Base-by-base conservation (phyloP, 192 early-diverging fungal genomes). In the Ambispora gerdemannii region DNA sequence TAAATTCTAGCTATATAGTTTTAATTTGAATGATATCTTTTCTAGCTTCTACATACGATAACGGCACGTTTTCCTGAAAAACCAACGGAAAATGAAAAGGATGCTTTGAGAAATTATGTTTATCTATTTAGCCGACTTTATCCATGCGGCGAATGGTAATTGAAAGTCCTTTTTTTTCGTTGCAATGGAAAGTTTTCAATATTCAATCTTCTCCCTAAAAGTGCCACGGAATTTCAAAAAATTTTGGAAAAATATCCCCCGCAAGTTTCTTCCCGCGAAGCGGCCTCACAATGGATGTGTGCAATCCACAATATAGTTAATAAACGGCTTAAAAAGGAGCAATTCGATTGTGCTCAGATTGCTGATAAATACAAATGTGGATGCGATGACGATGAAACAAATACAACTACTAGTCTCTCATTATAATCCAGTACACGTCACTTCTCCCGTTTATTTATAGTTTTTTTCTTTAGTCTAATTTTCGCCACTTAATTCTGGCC, bases 141-240 rank as follows among this genome's bases (percentile, higher is more conserved):
- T 76, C 96, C 96, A 15, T 98, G 96, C 72, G 96, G 96, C 51
- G 94, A 97, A 82, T 98, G 92, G 88, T 90, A 80, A 63, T 71
- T 75, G 10, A n/a, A n/a, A n/a, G n/a, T n/a, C n/a, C n/a, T n/a
- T n/a, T n/a, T n/a, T n/a, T n/a, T n/a, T n/a, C n/a, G n/a, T n/a
- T n/a, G n/a, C n/a, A n/a, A n/a, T n/a, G n/a, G n/a, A n/a, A n/a
- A n/a, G n/a, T n/a, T n/a, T n/a, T n/a, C n/a, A n/a, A n/a, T 50
- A 47, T 49, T 17, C 35, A 10, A 20, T 47, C 30, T 4, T 1
- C 19, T 15, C 20, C 22, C 20, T 53, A 0, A 25, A 17, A 91
- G 95, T 77, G 96, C 94, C 2, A 72, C 82, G 8, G 95, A 98
- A 68, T 96, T 98, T 72, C 88, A 92, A 77, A 63, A 78, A 50